Percentiles rank a stretch among this genome's conserved stretches.
Evolutionary conservation across 2,329 filamentous ascomycete genomes (phyloP).

Genomic region (Paecilomyces niveus): DNA sequence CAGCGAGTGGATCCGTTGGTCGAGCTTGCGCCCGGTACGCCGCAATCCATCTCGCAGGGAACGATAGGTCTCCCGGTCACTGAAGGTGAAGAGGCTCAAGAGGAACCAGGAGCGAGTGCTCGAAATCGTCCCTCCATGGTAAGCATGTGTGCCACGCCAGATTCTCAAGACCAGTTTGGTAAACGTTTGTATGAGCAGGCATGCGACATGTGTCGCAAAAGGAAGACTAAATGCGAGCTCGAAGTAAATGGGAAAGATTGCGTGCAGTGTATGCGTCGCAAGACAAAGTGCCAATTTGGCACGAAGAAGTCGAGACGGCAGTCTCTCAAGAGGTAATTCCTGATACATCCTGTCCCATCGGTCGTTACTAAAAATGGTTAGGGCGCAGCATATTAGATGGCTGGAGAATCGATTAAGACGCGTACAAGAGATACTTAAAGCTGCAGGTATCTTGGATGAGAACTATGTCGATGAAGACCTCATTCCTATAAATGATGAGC

Average conservation of each 20-base stretch:
- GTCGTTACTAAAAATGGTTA: conserved; percentile 27
- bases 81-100: neutral
- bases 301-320: conserved; percentile 90
- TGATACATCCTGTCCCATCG: neutral
- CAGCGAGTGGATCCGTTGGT: neutral
- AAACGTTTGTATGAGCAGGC: conserved; percentile 45
- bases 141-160: neutral
- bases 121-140: neutral
- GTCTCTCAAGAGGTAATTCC: conserved; percentile 74
- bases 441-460: conserved; percentile 75
- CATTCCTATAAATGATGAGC: conserved; percentile 16
- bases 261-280: conserved; percentile 88
- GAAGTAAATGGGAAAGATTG: conserved; percentile 66
- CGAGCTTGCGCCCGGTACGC: neutral
- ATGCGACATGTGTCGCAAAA: conserved; percentile 87
- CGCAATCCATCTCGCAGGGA: neutral
- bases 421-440: conserved; percentile 78
- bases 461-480: conserved; percentile 57
- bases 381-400: conserved; percentile 88
- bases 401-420: conserved; percentile 84
- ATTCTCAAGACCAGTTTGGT: neutral
- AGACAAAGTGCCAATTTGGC: conserved; percentile 87
- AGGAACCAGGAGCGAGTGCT: neutral
- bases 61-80: neutral
- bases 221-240: conserved; percentile 85